Evolutionary conservation across 305 asterid species (phyloP), one percentile per base, ranked within the genome.

Genomic region (Plantago lanceolata): DNA sequence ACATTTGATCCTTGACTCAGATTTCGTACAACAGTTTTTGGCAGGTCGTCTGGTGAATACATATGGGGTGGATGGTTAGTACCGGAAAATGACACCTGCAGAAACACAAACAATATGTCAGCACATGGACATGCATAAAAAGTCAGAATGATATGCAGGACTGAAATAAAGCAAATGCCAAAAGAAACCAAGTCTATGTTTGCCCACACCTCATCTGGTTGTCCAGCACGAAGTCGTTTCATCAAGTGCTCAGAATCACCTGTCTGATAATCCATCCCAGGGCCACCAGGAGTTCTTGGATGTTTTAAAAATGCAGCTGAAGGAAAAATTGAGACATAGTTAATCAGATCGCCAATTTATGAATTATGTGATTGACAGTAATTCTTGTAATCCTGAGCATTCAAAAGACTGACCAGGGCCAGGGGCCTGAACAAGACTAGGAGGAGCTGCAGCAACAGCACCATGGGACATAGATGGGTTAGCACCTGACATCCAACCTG

Each of bases 401-500:
- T 70, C 57, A 52, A 68, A 71, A 57, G 68, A 78, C 88, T 71
- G 53, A 88, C 99, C 94, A 43, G 97, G 71, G 62, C 80, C 82
- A 66, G 96, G 83, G 55, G 95, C 78, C 83, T 84, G 96, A 75
- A 87, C 86, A 33, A 89, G 84, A 71, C 95, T 94, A 65, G 85
- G 88, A 68, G 96, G 90, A 19, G 87, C 83, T 47, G 87, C 79
- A 59, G 88, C 87, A 73, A 89, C 81, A 70, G 87, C 86, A 68
- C 83, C 85, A 33, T 93, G 99, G 68, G 96, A 82, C 57, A 93
- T 82, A 59, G 97, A 80, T 59, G 84, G 87, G 72, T 83, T 89
- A 69, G 97, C 84, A 75, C 79, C 64, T 49, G 97, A 85, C 99
- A 93, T 93, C 97, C 97, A 93, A 64, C 97, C 95, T 20, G 97